Conservation (phyloP, 2,329 filamentous ascomycete genomes). For the Fusarium metavorans region DNA sequence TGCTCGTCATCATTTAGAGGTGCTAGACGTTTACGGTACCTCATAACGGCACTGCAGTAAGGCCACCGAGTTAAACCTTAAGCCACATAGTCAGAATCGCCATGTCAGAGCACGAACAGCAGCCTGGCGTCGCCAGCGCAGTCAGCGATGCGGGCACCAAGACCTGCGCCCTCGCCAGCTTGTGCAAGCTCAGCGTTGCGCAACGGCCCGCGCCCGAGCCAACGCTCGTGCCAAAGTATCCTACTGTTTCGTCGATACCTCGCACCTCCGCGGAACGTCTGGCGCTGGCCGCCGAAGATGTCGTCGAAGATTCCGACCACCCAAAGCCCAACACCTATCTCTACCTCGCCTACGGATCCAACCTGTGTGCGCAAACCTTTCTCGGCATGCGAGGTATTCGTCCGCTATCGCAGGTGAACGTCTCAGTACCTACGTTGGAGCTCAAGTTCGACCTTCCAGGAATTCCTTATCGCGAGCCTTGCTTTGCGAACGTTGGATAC, state of each 20-base stretch:
- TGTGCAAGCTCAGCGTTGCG: slow-evolving; percentile 42
- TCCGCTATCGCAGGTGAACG: slow-evolving; percentile 84
- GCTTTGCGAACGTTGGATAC: slow-evolving; percentile 84
- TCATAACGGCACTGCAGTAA: background rate
- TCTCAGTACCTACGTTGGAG: slow-evolving; percentile 80
- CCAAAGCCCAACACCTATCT: slow-evolving; percentile 67
- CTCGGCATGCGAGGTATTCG: slow-evolving; percentile 80
- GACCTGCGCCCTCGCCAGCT: slow-evolving; percentile 27
- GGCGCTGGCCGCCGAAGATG: slow-evolving; percentile 44
- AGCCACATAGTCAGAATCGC: background rate
- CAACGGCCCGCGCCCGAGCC: slow-evolving; percentile 31
- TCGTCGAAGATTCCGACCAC: slow-evolving; percentile 37
- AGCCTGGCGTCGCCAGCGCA: slow-evolving; percentile 3
- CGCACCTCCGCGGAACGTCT: slow-evolving; percentile 47
- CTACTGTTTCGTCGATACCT: slow-evolving; percentile 49
- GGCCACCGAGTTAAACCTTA: slow-evolving; percentile 23
- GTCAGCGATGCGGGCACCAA: slow-evolving; percentile 2
- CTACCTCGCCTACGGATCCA: slow-evolving; percentile 93
- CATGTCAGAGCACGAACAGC: slow-evolving; percentile 28
- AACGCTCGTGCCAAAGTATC: slow-evolving; percentile 36
- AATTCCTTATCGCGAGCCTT: slow-evolving; percentile 88
- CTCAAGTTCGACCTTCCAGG: slow-evolving; percentile 90
- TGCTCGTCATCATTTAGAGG: background rate
- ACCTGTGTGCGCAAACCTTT: slow-evolving; percentile 85
- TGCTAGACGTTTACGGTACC: background rate